Evolutionary conservation across 2,329 filamentous ascomycete species (phyloP).

Genomic region (Dactylellina cionopaga): DNA sequence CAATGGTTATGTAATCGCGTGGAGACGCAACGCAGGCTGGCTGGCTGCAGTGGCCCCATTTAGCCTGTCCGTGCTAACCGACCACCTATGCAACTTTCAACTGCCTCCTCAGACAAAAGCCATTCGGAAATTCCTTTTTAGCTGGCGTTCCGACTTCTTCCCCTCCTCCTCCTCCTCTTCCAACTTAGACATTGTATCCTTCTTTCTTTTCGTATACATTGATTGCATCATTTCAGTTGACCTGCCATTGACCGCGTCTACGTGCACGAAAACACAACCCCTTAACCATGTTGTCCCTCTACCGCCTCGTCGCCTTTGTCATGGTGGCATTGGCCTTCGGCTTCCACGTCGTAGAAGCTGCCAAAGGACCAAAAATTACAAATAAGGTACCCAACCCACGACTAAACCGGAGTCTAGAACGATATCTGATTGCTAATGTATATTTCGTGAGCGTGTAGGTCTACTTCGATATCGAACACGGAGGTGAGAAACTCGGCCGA

Average conservation of each 20-base stretch:
- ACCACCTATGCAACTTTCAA: constrained; percentile 42
- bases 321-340: constrained; percentile 79
- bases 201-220: too few species aligned
- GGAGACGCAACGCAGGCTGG: constrained; percentile 10
- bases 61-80: constrained; percentile 27
- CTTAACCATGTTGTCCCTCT: constrained; percentile 76
- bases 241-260: constrained; percentile 22
- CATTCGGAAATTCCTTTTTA: neutral
- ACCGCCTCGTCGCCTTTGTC: constrained; percentile 76
- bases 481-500: constrained; percentile 77
- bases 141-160: constrained; percentile 1
- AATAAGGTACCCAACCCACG: constrained; percentile 73
- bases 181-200: neutral
- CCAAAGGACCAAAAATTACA: constrained; percentile 93
- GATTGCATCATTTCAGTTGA: too few species aligned
- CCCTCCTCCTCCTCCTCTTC: neutral
- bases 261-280: constrained; percentile 10
- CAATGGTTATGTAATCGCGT: constrained; percentile 11
- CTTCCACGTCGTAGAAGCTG: constrained; percentile 78
- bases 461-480: constrained; percentile 84
- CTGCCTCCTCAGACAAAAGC: neutral
- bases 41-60: constrained; percentile 25
- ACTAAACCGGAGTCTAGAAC: neutral
- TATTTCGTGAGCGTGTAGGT: constrained; percentile 61
- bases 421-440: constrained; percentile 2